phyloP scores from a whole-genome alignment of 192 early-diverging fungal genomes.

The Rhizoclosmatium sp. region DNA sequence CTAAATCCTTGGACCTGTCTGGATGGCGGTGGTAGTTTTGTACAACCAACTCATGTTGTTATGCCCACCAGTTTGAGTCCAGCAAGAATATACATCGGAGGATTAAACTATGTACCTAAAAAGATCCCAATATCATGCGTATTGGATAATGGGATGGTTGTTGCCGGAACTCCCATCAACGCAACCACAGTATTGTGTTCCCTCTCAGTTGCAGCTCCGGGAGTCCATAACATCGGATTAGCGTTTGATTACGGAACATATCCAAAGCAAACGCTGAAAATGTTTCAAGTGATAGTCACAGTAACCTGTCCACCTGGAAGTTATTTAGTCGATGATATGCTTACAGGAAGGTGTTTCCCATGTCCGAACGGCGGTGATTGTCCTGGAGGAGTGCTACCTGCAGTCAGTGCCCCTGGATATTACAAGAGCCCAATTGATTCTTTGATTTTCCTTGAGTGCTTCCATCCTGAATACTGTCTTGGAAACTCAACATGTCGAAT shows the following conservation, averaged over 20 bases:
- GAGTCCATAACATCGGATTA: neutral
- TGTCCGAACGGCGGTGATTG: conserved; percentile 19
- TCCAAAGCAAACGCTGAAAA: neutral
- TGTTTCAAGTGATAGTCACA: conserved; percentile 10
- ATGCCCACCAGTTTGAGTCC: conserved; percentile 14
- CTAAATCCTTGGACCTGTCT: conserved; percentile 2
- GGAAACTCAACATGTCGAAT: conserved; percentile 21
- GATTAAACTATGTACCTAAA: conserved; percentile 6
- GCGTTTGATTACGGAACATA: neutral
- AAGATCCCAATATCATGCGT: neutral
- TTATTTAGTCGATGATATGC: conserved; percentile 4
- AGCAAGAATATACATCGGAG: conserved; percentile 3
- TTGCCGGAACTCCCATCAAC: neutral
- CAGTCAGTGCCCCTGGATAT: conserved; percentile 7
- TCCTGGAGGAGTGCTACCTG: neutral
- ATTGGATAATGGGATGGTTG: conserved; percentile 1
- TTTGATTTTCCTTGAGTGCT: conserved; percentile 28
- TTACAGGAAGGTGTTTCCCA: neutral
- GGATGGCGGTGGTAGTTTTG: neutral
- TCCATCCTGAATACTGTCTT: conserved; percentile 11
- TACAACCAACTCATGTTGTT: neutral
- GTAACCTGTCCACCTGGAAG: conserved; percentile 13
- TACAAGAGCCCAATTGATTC: conserved; percentile 1
- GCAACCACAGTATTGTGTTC: neutral
- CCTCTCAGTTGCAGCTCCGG: neutral